A percentile compares a stretch with the other conserved stretches of the same genome.
phyloP scores from a whole-genome alignment of 2,329 filamentous ascomycete species.

The Zarea fungicola region DNA sequence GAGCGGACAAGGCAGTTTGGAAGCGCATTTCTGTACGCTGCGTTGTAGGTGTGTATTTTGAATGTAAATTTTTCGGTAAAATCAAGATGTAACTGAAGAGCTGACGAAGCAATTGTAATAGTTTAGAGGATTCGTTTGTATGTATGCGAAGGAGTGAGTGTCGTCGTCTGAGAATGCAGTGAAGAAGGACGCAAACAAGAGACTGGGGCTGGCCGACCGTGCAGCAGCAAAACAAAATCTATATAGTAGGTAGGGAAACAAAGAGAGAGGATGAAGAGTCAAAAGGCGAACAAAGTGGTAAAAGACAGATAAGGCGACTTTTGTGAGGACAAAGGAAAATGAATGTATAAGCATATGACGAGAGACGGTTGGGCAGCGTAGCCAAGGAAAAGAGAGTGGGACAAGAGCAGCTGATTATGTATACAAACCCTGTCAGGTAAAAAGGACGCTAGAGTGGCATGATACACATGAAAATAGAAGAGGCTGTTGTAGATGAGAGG shows the following conservation, averaged over 20 bases:
- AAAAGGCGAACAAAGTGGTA: background rate
- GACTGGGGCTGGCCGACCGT: conserved; percentile 2
- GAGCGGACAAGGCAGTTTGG: conserved; percentile 17
- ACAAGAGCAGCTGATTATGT: background rate
- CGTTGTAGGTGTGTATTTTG: too few species aligned
- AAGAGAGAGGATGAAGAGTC: background rate
- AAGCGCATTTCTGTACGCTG: conserved; percentile 18
- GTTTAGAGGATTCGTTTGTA: too few species aligned
- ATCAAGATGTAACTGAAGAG: too few species aligned
- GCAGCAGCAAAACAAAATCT: too few species aligned
- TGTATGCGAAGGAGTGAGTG: conserved; percentile 4
- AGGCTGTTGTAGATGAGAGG: background rate
- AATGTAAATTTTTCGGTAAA: too few species aligned
- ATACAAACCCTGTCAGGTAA: background rate
- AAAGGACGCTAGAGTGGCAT: background rate
- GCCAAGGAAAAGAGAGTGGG: background rate
- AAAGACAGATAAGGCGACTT: background rate
- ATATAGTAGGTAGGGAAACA: background rate
- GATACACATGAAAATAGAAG: background rate
- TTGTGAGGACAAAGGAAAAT: background rate
- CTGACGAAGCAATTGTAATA: too few species aligned
- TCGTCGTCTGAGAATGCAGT: background rate
- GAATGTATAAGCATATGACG: background rate
- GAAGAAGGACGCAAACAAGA: conserved; percentile 9
- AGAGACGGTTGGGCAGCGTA: background rate